phyloP scores from a whole-genome alignment of 352 stramenopile species.

The Globisporangium radiosum region DNA sequence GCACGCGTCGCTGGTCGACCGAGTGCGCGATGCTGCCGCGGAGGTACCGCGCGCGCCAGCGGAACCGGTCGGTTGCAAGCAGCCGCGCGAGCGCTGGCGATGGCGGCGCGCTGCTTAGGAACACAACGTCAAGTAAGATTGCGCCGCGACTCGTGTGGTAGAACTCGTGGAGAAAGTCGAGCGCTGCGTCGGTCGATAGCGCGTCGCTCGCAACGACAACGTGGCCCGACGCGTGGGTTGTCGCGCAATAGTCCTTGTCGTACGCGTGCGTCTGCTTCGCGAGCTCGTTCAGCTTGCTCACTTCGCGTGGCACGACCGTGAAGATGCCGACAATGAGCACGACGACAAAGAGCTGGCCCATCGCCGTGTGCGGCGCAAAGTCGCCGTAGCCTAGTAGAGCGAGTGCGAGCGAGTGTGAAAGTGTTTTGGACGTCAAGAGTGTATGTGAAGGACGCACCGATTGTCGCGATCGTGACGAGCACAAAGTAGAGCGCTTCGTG shows the following conservation, averaged over 20 bases:
- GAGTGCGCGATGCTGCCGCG: constrained; percentile 40
- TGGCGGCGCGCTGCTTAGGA: constrained; percentile 43
- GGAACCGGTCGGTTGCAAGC: constrained; percentile 42
- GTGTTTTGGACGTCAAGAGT: background rate
- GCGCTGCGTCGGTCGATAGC: constrained; percentile 30
- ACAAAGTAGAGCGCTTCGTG: constrained; percentile 74
- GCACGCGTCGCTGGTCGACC: constrained; percentile 38
- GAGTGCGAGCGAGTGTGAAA: background rate
- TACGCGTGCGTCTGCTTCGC: constrained; percentile 50
- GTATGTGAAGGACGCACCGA: constrained; percentile 25
- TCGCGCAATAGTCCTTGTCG: constrained; percentile 42
- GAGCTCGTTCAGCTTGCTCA: constrained; percentile 53
- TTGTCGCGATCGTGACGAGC: constrained; percentile 62
- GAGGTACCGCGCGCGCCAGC: constrained; percentile 38
- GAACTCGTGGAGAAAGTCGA: constrained; percentile 69
- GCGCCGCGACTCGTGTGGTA: constrained; percentile 54
- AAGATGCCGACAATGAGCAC: constrained; percentile 62
- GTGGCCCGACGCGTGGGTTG: constrained; percentile 39
- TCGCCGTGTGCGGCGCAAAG: constrained; percentile 36
- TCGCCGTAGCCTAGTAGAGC: constrained; percentile 50
- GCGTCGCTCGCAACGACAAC: constrained; percentile 53
- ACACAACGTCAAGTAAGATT: constrained; percentile 61
- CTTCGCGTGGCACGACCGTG: constrained; percentile 52
- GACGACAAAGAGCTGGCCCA: constrained; percentile 67
- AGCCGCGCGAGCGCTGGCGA: constrained; percentile 26